Base-by-base conservation (phyloP, 2,329 filamentous ascomycete genomes). In the Teratosphaeria zuluensis region DNA sequence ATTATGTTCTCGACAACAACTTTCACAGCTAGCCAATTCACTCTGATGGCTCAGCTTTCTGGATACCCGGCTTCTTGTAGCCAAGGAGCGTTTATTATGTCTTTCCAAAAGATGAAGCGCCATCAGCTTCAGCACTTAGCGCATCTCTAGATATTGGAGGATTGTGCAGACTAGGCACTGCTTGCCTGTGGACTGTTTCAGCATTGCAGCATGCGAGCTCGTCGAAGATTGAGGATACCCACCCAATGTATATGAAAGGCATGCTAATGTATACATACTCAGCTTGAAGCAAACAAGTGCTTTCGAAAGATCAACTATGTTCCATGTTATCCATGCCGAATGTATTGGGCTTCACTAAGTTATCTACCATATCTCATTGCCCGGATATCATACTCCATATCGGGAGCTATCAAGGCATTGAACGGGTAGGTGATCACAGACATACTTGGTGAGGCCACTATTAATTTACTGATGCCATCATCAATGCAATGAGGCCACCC, bases 251-350 rank as follows among this genome's bases (percentile, higher is more conserved):
- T 6, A 48, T 57, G 56, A 33, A 30, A 35, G 2, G 53, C 30
- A 30, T 42, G 35, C 35, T 60, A 60, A 60, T 60, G 56, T 60
- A 46, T 58, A 60, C 52, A 55, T 53, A 33, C 54, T 32, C 51
- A 56, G 42, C n/a, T 48, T 19, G n/a, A 48, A 48, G 42, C 19
- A 16, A 42, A 16, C 5, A 16, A 42, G 35, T n/a, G 11, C 4
- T 42, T 42, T 42, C 5, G 35, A 42, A 3, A n/a, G 35, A 16
- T 42, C 35, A 14, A 16, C 12, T 42, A 16, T 38, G 35, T 38
- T 11, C 24, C 4, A 28, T 28, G 24, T 28, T 28, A 28, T 4
- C 24, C 24, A 28, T 28, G 24, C 24, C 24, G 4, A 28, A 28
- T 28, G 4, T 28, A 4, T 28, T 28, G 2, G 24, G 24, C 24